These are phyloP conservation scores for Haplosporangium gracile DNA, from an alignment of 192 early-diverging fungal species.

Conservation along the genomic window DNA sequence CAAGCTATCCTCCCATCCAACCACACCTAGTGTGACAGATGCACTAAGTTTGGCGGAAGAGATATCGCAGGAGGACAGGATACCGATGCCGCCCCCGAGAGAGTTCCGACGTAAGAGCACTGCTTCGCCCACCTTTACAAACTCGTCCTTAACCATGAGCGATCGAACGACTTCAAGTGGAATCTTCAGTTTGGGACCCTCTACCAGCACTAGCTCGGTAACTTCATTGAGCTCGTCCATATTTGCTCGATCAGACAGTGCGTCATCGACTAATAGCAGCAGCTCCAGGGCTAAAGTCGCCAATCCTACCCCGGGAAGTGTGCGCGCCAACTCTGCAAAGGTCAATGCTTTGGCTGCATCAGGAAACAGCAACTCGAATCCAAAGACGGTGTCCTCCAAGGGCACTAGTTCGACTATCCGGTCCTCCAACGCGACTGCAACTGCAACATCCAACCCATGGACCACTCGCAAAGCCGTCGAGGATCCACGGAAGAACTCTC, in stretches of 20 bases:
- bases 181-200: constrained; percentile 16
- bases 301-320: constrained; percentile 23
- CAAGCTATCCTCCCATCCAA: neutral
- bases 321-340: constrained; percentile 35
- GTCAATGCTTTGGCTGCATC: constrained; percentile 21
- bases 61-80: constrained; percentile 11
- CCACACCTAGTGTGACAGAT: neutral
- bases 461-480: constrained; percentile 36
- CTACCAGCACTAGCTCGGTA: neutral
- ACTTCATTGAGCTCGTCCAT: neutral
- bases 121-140: neutral
- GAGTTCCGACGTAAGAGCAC: constrained; percentile 41
- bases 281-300: neutral
- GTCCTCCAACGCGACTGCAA: neutral
- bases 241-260: neutral
- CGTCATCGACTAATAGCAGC: neutral
- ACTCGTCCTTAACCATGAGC: neutral
- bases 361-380: neutral
- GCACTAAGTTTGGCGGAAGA: neutral
- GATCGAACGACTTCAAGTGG: neutral
- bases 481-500: constrained; percentile 1
- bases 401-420: neutral
- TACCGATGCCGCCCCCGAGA: constrained; percentile 42
- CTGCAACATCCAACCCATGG: constrained; percentile 31
- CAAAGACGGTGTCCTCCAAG: constrained; percentile 14